Base-by-base conservation (phyloP, 768 basidiomycete genomes). In the Lyophyllum shimeji region DNA sequence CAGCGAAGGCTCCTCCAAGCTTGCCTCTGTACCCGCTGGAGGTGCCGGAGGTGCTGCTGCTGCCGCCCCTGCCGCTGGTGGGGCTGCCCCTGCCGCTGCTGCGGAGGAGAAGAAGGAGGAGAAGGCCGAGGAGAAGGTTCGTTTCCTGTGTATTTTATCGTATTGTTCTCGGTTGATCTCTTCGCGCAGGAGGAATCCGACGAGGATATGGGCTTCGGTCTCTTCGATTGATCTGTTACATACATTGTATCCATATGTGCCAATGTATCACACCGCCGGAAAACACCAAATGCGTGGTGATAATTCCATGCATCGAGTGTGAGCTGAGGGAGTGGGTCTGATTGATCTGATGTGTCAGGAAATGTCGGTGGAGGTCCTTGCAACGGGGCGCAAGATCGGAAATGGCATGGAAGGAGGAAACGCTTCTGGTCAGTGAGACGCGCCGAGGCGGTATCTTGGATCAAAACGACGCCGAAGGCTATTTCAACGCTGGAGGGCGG, bases 181-280 rank as follows among this genome's bases (percentile, higher is more conserved):
- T 60, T 43, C 7, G 15, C 42, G 53, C 70, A 93, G 89, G 90
- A 93, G 77, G 93, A 95, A 72, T 93, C 90, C 53, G 94, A 96
- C 82, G 95, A 97, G 66, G 95, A 97, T 78, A 97, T 97, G 94
- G 94, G 95, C 81, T 98, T 98, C 76, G 95, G 95, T 79, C 84
- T 97, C 61, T 97, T 97, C 82, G 95, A 97, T 81, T 97, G 87
- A 63, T 60, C 43, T 37, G 40, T 50, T 54, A 31, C 53, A 34
- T 61, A 59, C 59, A 45, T 42, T 53, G 56, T 60, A 53, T 46
- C 17, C 44, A 46, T 45, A 25, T 31, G 51, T 37, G n/a, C 43
- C 52, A 52, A 59, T 56, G 47, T 50, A 60, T 45, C 46, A 27
- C 21, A 11, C 27, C 12, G 34, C 34, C 34, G 7, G 3, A 37